Base-by-base conservation (phyloP, 192 early-diverging fungal genomes). In the Irineochytrium annulatum region DNA sequence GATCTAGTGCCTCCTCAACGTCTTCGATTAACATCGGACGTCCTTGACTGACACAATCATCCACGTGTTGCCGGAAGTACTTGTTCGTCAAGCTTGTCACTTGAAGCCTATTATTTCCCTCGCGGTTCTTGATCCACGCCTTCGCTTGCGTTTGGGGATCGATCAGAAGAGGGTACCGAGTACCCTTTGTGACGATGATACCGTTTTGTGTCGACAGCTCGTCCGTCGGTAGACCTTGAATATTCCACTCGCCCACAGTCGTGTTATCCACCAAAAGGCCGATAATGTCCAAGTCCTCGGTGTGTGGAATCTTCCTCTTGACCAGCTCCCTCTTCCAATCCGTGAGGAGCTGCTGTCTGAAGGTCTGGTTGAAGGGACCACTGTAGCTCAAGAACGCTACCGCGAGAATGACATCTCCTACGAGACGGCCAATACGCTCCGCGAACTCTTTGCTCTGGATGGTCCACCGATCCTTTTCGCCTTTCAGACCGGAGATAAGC, bases 391-490 rank as follows among this genome's bases (percentile, higher is more conserved):
- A 64, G 69, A 85, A 85, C 8, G 81, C 81, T 5, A 71, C 71
- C 4, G 83, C 83, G 16, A 85, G 62, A 46, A 84, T 78, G 28
- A 84, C 71, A 56, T 85, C 83, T 17, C 83, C 83, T 28, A 84
- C 83, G 3, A 85, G 65, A 32, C 75, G 68, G 6, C 81, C 80
- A 55, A 85, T 84, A n/a, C 76, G 52, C 26, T 80, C 80, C 1
- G 72, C 74, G 65, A 85, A 84, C 68, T 84, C 83, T 55, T 84
- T 84, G 57, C 76, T 79, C 55, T 85, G 81, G 46, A 78, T 78
- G 3, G 81, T 85, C 83, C 83, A 85, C n/a, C 83, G 72, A 48
- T 81, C 76, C 55, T 85, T 84, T 71, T 85, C 83, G 22, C 83
- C 83, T 32, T 82, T 83, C 28, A 85, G 64, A 44, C 83, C 83